phyloP scores from a whole-genome alignment of 176 grass and related monocot species.

The Lolium rigidum region DNA sequence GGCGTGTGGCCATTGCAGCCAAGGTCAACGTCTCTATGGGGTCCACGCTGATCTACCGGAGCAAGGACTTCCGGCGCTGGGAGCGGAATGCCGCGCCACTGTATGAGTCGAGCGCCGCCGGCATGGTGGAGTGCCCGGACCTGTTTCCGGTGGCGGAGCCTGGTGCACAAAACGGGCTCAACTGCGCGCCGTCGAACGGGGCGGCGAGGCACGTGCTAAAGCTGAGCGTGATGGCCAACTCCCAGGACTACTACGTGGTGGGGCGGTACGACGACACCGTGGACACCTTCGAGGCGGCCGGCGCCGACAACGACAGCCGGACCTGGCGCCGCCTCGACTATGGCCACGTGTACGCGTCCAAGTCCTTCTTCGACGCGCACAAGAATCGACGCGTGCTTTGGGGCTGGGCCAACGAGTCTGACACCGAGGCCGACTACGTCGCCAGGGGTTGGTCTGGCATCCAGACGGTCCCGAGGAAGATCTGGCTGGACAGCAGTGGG shows the following conservation, averaged over 20 bases:
- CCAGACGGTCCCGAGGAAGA: constrained; percentile 62
- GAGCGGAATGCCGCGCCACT: constrained; percentile 41
- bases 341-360: constrained; percentile 72
- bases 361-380: constrained; percentile 75
- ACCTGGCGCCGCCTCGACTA: constrained; percentile 66
- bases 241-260: constrained; percentile 62
- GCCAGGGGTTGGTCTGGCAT: constrained; percentile 66
- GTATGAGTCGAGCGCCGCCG: constrained; percentile 30
- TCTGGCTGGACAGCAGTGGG: constrained; percentile 63
- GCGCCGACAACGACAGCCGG: neutral
- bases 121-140: constrained; percentile 74
- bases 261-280: constrained; percentile 55
- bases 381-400: constrained; percentile 65
- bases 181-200: constrained; percentile 14
- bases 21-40: constrained; percentile 32
- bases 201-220: constrained; percentile 64
- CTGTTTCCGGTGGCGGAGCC: constrained; percentile 63
- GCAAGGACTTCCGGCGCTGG: constrained; percentile 60
- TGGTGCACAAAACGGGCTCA: constrained; percentile 40
- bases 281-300: constrained; percentile 47
- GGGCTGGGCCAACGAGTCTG: constrained; percentile 71
- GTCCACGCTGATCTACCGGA: constrained; percentile 53
- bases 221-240: constrained; percentile 48
- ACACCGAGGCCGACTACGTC: constrained; percentile 5
- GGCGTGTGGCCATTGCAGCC: constrained; percentile 57